Percentiles rank a stretch among this genome's conserved stretches.
These are phyloP conservation scores for Apium graveolens DNA, from an alignment of 129 eudicot genomes.

Conservation along the genomic window DNA sequence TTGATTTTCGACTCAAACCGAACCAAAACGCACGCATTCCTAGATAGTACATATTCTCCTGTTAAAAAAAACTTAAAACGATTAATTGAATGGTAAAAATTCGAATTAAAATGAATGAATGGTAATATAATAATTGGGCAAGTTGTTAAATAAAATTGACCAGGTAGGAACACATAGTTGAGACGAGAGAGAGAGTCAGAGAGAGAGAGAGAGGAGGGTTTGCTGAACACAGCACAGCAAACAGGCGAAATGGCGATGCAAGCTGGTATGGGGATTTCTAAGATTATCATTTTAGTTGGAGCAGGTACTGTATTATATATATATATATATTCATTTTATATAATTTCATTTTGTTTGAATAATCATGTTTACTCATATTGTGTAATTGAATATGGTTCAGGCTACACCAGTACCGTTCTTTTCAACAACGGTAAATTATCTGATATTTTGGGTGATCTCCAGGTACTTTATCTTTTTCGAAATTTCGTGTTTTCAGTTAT, in stretches of 20 bases:
- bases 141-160: no score
- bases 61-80: no score
- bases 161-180: no score
- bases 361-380: neutral
- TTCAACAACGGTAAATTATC: slow-evolving; percentile 67
- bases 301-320: slow-evolving; percentile 58
- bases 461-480: slow-evolving; percentile 30
- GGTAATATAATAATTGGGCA: no score
- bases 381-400: slow-evolving; percentile 21
- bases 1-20: no score
- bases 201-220: neutral
- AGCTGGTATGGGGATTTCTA: slow-evolving; percentile 69
- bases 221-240: neutral
- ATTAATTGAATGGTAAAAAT: no score
- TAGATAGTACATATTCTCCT: no score
- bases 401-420: slow-evolving; percentile 69
- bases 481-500: no score
- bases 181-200: no score
- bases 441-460: slow-evolving; percentile 64
- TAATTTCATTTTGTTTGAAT: neutral
- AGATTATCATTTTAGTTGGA: slow-evolving; percentile 61
- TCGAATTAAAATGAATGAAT: no score
- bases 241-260: slow-evolving; percentile 63
- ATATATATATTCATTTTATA: neutral
- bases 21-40: no score